Base-by-base conservation (phyloP, 2,329 filamentous ascomycete genomes). In the Waltergamsia citrina region DNA sequence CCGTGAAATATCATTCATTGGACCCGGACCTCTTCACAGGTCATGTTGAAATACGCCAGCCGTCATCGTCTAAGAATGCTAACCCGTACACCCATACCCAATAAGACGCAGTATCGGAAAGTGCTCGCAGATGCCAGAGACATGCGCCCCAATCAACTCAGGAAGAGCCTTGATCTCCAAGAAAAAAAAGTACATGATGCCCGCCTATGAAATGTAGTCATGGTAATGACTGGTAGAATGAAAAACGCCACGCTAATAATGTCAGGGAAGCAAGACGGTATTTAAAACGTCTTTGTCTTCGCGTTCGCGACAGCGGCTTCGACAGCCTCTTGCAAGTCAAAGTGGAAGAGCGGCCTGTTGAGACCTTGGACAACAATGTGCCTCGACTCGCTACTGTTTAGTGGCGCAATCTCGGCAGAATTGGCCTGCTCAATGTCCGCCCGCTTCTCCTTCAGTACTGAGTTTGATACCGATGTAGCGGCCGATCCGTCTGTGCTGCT, bases 401-500 rank as follows among this genome's bases (percentile, higher is more conserved):
- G 42, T 16, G 47, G 46, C 10, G 55, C 46, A 16, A 41, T 46
- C 37, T 48, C 52, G 21, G 54, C 52, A 0, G 46, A 50, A 5
- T 24, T 9, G 30, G 27, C 32, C 27, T 36, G 28, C 36, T 43
- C 43, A 19, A 40, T 33, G 23, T 43, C 38, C n/a, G 38, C 37
- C 62, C 47, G 88, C 14, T 44, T 38, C 8, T 37, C 40, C 21
- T 41, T 42, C 25, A 39, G 59, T n/a, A n/a, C n/a, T n/a, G n/a
- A n/a, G n/a, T n/a, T n/a, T n/a, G n/a, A n/a, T n/a, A n/a, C n/a
- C n/a, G n/a, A n/a, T 36, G 71, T 62, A 46, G 88, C 82, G 0
- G 81, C 82, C 3, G 67, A 32, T 3, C 16, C 65, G 0, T 73
- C 74, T 7, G 53, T 47, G 1, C 82, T 83, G 14, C 80, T 85